Evolutionary conservation across 2,329 filamentous ascomycete species (phyloP).

Genomic region (Emmonsiellopsis sp.): DNA sequence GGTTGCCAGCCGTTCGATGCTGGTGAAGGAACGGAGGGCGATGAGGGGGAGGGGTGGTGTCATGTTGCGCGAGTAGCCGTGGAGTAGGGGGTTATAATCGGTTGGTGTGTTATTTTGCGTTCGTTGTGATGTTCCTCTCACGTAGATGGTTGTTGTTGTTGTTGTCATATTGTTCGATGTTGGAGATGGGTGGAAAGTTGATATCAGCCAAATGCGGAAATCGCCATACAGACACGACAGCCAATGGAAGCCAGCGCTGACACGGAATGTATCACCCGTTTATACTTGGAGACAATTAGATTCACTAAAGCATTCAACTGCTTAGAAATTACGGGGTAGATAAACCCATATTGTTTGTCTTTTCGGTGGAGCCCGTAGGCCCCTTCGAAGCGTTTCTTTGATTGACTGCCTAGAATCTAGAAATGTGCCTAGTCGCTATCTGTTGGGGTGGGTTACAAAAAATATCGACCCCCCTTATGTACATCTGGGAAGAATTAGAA

Average conservation of each 20-base stretch:
- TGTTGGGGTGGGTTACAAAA: background rate
- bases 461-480: background rate
- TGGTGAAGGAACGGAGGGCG: background rate
- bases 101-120: background rate
- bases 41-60: background rate
- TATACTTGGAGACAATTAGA: conserved; percentile 16
- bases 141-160: conserved; percentile 21
- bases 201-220: too few relatives aligned
- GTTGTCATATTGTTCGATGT: background rate
- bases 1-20: background rate
- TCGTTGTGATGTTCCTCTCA: conserved; percentile 25
- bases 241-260: background rate
- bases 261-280: too few relatives aligned
- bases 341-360: background rate
- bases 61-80: background rate
- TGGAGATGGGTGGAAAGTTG: background rate
- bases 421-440: background rate
- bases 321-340: background rate
- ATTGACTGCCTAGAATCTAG: conserved; percentile 6
- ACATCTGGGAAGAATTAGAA: background rate
- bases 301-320: conserved; percentile 7
- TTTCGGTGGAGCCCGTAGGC: conserved; percentile 5
- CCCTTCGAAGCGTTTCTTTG: conserved; percentile 1
- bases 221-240: too few relatives aligned
- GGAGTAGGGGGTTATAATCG: background rate